Evolutionary conservation across 2,329 filamentous ascomycete species (phyloP).

Genomic region (Aspergillus sp.): DNA sequence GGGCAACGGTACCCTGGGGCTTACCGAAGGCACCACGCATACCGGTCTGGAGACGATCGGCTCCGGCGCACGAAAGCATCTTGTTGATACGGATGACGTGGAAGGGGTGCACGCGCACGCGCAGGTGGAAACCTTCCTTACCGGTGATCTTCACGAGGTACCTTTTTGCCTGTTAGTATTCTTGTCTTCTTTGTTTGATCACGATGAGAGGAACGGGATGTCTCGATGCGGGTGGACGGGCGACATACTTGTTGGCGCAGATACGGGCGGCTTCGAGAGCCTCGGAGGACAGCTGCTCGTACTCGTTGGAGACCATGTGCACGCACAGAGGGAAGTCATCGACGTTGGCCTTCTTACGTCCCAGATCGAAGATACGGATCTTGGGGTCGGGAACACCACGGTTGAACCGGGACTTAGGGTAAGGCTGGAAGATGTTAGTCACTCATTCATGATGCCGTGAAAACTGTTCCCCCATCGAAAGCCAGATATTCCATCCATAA

Average conservation of each 20-base stretch:
- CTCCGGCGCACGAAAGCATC: constrained; percentile 99
- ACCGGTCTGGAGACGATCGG: constrained; percentile 99
- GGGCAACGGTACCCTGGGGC: constrained; percentile 97
- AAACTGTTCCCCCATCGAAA: constrained; percentile 3
- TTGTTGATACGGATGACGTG: constrained; percentile 99
- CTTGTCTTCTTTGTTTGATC: neutral
- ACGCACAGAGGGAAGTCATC: constrained; percentile 99
- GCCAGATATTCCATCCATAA: constrained; percentile 1
- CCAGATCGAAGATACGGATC: constrained; percentile 97
- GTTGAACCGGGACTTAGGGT: constrained; percentile 99
- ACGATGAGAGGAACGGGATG: neutral
- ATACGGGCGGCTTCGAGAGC: constrained; percentile 99
- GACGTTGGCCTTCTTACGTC: constrained; percentile 96
- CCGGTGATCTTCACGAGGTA: constrained; percentile 68
- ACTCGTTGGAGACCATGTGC: constrained; percentile 99
- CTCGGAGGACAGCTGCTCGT: constrained; percentile 99
- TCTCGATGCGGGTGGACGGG: neutral
- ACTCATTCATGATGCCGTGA: constrained; percentile 11
- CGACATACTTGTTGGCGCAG: constrained; percentile 93
- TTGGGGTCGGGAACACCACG: constrained; percentile 85
- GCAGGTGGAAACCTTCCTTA: constrained; percentile 70
- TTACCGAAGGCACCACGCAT: constrained; percentile 99
- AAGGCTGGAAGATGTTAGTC: constrained; percentile 60
- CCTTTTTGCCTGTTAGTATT: constrained; percentile 32
- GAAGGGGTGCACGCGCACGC: constrained; percentile 90